phyloP scores from a whole-genome alignment of 2,329 filamentous ascomycete species.

The Fusarium hostae region DNA sequence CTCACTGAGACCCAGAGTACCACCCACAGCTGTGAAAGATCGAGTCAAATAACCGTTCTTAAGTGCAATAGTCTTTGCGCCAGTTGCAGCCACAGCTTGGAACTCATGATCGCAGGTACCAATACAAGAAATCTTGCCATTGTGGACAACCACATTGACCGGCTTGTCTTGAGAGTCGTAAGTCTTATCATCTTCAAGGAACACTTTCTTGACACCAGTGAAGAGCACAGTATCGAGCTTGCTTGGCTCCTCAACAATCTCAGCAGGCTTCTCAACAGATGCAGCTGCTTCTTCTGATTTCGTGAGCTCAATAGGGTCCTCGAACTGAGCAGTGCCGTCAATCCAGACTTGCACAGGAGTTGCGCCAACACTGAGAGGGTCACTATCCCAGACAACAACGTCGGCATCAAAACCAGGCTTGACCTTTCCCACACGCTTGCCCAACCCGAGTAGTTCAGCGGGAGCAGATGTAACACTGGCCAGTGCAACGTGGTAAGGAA shows the following conservation, averaged over 20 bases:
- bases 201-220: constrained; percentile 64
- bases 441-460: constrained; percentile 67
- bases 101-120: constrained; percentile 63
- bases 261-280: constrained; percentile 54
- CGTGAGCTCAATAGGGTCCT: constrained; percentile 63
- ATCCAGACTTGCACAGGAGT: constrained; percentile 72
- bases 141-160: constrained; percentile 62
- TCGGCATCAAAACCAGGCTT: constrained; percentile 72
- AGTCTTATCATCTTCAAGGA: constrained; percentile 58
- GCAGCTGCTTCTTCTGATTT: constrained; percentile 58
- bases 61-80: constrained; percentile 58
- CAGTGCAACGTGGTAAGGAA: constrained; percentile 69
- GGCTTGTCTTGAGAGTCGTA: constrained; percentile 49
- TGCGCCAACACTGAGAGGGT: constrained; percentile 69
- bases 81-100: constrained; percentile 48
- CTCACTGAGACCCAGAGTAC: constrained; percentile 69
- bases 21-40: constrained; percentile 70
- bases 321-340: constrained; percentile 66
- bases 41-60: constrained; percentile 69
- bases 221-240: constrained; percentile 60
- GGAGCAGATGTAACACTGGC: constrained; percentile 68
- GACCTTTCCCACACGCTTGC: constrained; percentile 68
- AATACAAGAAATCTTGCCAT: constrained; percentile 66
- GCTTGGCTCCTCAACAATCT: constrained; percentile 55
- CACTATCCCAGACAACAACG: constrained; percentile 71